These are phyloP conservation scores for Eucalyptus erythrocorys DNA, from an alignment of 345 rosid species.

Conservation along the genomic window DNA sequence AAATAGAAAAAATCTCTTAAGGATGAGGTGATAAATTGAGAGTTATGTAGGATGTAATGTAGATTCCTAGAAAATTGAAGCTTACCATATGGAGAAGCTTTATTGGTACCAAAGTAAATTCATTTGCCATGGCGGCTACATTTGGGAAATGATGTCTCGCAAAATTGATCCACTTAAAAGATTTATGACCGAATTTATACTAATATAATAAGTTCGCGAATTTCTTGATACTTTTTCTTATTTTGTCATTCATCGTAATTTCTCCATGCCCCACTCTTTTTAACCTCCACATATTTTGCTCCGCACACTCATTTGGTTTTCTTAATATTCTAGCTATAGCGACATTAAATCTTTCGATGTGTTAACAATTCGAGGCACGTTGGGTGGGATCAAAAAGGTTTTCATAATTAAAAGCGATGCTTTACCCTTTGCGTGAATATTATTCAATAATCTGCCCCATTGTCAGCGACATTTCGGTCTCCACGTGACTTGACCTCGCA, in stretches of 20 bases:
- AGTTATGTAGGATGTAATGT: not conserved
- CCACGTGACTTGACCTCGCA: not conserved
- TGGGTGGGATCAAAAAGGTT: not conserved
- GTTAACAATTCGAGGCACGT: not conserved
- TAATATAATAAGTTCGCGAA: fast-evolving
- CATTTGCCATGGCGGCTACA: not conserved
- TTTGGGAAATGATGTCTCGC: not conserved
- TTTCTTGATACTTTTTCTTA: too few relatives aligned
- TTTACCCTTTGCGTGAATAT: not conserved
- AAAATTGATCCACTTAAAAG: fast-evolving
- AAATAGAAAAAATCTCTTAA: not conserved
- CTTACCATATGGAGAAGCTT: not conserved
- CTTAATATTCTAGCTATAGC: not conserved
- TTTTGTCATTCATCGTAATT: not conserved
- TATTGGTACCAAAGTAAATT: not conserved
- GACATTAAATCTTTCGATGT: not conserved
- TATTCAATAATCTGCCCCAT: not conserved
- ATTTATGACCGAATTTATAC: fast-evolving
- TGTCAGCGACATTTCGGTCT: not conserved
- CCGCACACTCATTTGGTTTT: not conserved
- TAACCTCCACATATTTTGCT: not conserved
- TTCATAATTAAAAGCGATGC: not conserved
- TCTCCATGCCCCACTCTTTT: not conserved
- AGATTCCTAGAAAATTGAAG: not conserved
- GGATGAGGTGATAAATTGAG: not conserved